phyloP scores from a whole-genome alignment of 2,329 filamentous ascomycete species.

The Penicillium aurantiogriseum region DNA sequence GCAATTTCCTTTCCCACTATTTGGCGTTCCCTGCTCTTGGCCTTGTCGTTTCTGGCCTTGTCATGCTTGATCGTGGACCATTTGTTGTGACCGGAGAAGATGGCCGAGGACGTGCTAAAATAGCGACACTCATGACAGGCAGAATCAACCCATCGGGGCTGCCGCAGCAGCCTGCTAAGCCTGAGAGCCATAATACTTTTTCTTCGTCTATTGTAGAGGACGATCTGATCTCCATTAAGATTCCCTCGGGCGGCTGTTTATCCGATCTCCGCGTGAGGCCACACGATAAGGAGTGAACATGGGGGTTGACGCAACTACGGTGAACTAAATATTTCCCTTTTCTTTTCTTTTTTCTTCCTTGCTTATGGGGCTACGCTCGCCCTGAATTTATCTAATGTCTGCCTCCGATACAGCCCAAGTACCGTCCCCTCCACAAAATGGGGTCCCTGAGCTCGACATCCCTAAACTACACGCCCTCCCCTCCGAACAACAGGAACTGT shows the following conservation, averaged over 20 bases:
- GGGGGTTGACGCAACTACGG: conserved; percentile 12
- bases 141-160: conserved; percentile 9
- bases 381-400: conserved; percentile 36
- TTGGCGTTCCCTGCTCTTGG: conserved; percentile 70
- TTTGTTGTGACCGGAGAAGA: conserved; percentile 74
- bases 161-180: conserved; percentile 22
- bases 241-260: conserved; percentile 24
- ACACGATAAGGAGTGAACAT: conserved; percentile 23
- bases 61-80: conserved; percentile 97
- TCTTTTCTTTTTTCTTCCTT: conserved; percentile 6
- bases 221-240: background rate
- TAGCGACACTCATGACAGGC: conserved; percentile 39
- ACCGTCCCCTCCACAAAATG: conserved; percentile 37
- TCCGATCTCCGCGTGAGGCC: conserved; percentile 31
- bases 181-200: conserved; percentile 27
- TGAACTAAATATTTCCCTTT: background rate
- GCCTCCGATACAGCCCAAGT: conserved; percentile 35
- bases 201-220: conserved; percentile 5
- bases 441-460: conserved; percentile 71
- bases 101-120: conserved; percentile 48
- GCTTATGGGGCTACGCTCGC: conserved; percentile 14
- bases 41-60: conserved; percentile 76
- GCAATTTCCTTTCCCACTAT: conserved; percentile 70
- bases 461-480: conserved; percentile 85
- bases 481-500: conserved; percentile 92